Conservation (phyloP, 1,139 yeast genomes). For the Protomyces inundatus region DNA sequence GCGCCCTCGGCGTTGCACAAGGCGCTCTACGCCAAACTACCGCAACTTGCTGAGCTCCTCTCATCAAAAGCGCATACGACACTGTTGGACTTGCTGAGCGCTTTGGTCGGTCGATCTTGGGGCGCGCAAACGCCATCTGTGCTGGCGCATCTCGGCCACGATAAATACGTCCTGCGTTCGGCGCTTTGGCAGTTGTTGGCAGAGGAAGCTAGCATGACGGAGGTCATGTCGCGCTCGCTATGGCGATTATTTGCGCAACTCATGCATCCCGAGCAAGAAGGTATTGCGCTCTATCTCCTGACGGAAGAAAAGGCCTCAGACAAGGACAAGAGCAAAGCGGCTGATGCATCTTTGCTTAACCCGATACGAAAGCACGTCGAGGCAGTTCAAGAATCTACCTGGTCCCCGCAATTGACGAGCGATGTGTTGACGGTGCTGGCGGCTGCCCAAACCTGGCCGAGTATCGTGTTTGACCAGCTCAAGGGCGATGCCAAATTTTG, state of each 20-base stretch:
- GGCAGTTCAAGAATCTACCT: constrained; percentile 42
- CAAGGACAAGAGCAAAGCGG: constrained; percentile 31
- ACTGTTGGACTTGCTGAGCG: background rate
- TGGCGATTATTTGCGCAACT: constrained; percentile 80
- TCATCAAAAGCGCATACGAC: background rate
- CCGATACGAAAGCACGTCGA: constrained; percentile 50
- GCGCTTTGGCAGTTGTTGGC: constrained; percentile 55
- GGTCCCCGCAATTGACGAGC: constrained; percentile 32
- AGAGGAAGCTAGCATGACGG: constrained; percentile 61
- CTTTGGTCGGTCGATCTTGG: background rate
- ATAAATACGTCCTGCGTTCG: constrained; percentile 57
- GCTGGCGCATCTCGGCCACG: constrained; percentile 54
- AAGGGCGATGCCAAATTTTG: constrained; percentile 21
- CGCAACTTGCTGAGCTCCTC: background rate
- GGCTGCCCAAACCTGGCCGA: constrained; percentile 39
- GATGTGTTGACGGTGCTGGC: constrained; percentile 37
- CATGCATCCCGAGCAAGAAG: constrained; percentile 58
- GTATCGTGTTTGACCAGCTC: constrained; percentile 36
- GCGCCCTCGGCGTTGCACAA: background rate
- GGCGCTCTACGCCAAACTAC: background rate
- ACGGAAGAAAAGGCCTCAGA: background rate
- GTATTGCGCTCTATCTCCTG: constrained; percentile 40
- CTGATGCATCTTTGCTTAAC: constrained; percentile 45
- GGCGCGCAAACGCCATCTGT: constrained; percentile 45
- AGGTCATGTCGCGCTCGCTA: constrained; percentile 68